Base-by-base conservation (phyloP, 1,284 basidiomycete genomes). In the Mycosarcoma mackinlayi region DNA sequence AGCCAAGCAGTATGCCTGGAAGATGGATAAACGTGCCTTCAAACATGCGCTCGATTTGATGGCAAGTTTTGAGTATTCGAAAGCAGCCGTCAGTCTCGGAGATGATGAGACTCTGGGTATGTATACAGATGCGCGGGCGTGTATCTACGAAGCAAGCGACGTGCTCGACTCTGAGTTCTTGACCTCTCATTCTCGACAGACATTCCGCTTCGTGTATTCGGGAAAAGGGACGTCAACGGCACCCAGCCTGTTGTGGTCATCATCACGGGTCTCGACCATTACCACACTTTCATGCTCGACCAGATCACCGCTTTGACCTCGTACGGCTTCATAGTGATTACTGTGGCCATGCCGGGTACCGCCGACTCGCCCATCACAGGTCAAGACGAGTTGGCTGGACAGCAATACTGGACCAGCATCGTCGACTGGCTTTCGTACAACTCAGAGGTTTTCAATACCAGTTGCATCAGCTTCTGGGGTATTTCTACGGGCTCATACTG, bases 241-340 rank as follows among this genome's bases (percentile, higher is more conserved):
- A 18, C 67, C 3, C 47, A 53, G 51, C 33, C 67, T 3, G 59
- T 59, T 9, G 63, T 72, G 6, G 52, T 66, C 31, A 67, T 72
- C 47, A 63, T 72, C 39, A 62, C 63, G 0, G 69, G 69, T 13
- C 56, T 72, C 14, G 69, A 72, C 41, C 69, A 72, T 25, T 72
- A 72, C 16, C 45, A 66, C 39, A 72, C 63, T 10, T 62, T 35
- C 39, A 55, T 53, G 51, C 52, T 63, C 24, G 47, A 51, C 4
- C 39, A 62, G 6, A 39, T 67, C 23, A 30, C 54, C 7, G 30
- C 39, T 2, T 38, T 72, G 44, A 45, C 45, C 23, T 46, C 52
- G 10, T 47, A 37, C 25, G 59, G 59, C 10, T 52, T 28, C 18
- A 34, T 60, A 7, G 61, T 52, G 10, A 31, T 73, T 6, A 52